Percentiles rank a stretch among this genome's conserved stretches.
Conservation (phyloP, 2,329 filamentous ascomycete species). For the Metarhizium anisopliae region DNA sequence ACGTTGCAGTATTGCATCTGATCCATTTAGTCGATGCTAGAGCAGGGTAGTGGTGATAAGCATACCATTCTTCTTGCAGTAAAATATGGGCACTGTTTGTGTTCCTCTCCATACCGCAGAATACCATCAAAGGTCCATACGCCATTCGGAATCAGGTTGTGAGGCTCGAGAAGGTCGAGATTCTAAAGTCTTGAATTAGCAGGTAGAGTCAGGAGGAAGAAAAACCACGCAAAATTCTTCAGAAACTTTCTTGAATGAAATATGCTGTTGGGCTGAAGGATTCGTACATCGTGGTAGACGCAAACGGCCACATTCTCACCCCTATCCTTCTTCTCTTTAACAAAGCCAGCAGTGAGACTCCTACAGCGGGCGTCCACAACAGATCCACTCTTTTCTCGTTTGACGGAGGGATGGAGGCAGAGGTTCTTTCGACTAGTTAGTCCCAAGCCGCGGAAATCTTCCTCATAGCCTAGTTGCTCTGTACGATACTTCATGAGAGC, state of each 20-base stretch:
- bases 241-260: neutral
- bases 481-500: conserved; percentile 90
- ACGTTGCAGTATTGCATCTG: conserved; percentile 99
- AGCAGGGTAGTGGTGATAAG: neutral
- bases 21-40: conserved; percentile 6
- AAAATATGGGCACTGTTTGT: conserved; percentile 97
- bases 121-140: conserved; percentile 93
- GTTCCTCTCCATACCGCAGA: conserved; percentile 80
- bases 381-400: conserved; percentile 87
- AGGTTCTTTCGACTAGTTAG: conserved; percentile 95
- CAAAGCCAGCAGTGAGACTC: conserved; percentile 90
- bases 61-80: conserved; percentile 84
- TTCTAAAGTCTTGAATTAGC: conserved; percentile 44
- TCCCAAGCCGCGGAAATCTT: conserved; percentile 88
- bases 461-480: conserved; percentile 78
- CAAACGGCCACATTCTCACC: conserved; percentile 93
- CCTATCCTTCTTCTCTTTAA: conserved; percentile 93
- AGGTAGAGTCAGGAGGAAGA: neutral
- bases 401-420: conserved; percentile 92
- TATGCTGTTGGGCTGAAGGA: neutral
- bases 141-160: conserved; percentile 88
- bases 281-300: conserved; percentile 79
- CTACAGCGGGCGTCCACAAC: conserved; percentile 94
- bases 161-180: conserved; percentile 85
- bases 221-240: neutral